These are phyloP conservation scores for Amanita exitialis DNA, from an alignment of 768 basidiomycete species.

Conservation along the genomic window DNA sequence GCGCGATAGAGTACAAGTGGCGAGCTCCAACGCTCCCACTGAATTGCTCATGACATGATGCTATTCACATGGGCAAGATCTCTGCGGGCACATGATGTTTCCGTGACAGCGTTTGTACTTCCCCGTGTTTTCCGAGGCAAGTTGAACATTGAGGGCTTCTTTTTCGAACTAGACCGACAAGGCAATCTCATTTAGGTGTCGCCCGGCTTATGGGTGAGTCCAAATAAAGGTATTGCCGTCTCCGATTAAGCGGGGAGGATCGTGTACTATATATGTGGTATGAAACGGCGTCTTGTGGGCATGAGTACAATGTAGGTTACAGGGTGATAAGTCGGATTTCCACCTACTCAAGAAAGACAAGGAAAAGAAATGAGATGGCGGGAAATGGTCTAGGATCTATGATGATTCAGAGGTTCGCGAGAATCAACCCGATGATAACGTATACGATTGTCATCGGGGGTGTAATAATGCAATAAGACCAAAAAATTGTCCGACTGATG, in stretches of 20 bases:
- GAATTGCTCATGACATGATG: too few species aligned
- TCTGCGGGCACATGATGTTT: too few species aligned
- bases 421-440: conserved; percentile 63
- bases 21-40: too few species aligned
- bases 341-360: background rate
- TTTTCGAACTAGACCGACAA: background rate
- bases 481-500: conserved; percentile 86
- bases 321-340: too few species aligned
- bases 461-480: conserved; percentile 84
- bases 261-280: background rate
- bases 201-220: too few species aligned
- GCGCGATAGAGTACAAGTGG: too few species aligned
- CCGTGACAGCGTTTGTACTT: too few species aligned
- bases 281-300: background rate
- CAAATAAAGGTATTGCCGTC: too few species aligned
- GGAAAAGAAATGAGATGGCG: background rate
- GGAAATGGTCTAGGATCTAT: background rate
- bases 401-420: conserved; percentile 37
- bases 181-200: too few species aligned
- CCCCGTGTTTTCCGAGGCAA: background rate
- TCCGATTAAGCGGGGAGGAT: background rate
- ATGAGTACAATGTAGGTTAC: background rate
- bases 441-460: conserved; percentile 75
- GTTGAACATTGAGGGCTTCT: background rate
- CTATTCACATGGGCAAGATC: too few species aligned